Conservation (phyloP, 2,329 filamentous ascomycete species). For the Talaromyces funiculosus region DNA sequence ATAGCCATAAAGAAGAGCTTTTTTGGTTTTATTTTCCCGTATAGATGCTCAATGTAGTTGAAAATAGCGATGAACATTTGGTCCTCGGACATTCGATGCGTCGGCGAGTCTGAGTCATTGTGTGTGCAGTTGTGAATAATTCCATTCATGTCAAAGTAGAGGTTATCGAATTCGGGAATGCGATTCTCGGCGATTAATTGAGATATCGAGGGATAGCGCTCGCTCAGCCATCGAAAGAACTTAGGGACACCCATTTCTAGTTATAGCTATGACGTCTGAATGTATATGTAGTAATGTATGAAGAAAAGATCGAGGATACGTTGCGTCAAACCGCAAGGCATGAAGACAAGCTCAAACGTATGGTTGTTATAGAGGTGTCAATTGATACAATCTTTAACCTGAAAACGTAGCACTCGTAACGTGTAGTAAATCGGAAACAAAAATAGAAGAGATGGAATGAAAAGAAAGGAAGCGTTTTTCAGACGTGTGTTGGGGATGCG, state of each 20-base stretch:
- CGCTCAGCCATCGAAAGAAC: constrained; percentile 98
- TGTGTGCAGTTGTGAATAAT: constrained; percentile 99
- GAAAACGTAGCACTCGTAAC: background rate
- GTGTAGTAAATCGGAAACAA: background rate
- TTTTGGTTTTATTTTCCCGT: constrained; percentile 97
- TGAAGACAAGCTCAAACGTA: constrained; percentile 11
- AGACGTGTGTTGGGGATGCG: background rate
- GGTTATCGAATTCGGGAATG: constrained; percentile 96
- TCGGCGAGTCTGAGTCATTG: constrained; percentile 86
- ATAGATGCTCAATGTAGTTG: constrained; percentile 98
- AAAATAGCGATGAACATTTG: constrained; percentile 99
- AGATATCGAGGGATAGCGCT: constrained; percentile 97
- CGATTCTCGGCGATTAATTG: constrained; percentile 98
- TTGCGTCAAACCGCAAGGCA: constrained; percentile 12
- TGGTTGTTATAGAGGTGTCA: background rate
- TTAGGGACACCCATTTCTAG: constrained; percentile 66
- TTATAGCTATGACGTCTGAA: constrained; percentile 17
- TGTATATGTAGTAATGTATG: constrained; percentile 14
- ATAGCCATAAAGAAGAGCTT: constrained; percentile 99
- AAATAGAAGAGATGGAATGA: background rate
- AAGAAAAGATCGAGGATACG: background rate
- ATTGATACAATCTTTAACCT: background rate
- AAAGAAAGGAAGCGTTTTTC: background rate
- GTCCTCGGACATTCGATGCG: constrained; percentile 90
- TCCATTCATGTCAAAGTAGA: constrained; percentile 89